Evolutionary conservation across 345 rosid genomes (phyloP), one percentile per base, ranked within the genome.

Genomic region (Cardamine resedifolia): DNA sequence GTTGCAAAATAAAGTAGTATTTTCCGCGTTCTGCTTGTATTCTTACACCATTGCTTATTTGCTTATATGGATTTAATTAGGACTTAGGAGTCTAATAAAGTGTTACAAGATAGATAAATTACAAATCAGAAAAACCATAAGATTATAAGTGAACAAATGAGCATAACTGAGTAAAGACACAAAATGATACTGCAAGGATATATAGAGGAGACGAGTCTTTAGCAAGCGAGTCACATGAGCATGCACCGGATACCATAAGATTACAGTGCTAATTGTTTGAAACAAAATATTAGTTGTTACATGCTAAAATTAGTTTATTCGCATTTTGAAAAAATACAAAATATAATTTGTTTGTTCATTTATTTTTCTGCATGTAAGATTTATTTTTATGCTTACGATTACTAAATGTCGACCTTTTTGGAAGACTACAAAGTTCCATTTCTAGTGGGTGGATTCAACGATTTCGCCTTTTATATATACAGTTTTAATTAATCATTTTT

Each of bases 371-470:
- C 57, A 69, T 45, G 36, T 33, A 45, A 30, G 4, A 10, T 3
- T 10, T 19, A 2, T 11, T 27, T 18, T 4, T 14, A n/a, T 27
- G 44, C 6, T 18, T 28, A 28, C 41, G 47, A 12, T 43, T 55
- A 66, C 43, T 3, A 21, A 47, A 59, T 66, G 78, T 66, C 78
- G 78, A 66, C 61, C 78, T 74, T 73, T 74, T 49, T 10, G 78
- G 47, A 41, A 56, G 27, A 49, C 62, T 50, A 59, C 48, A 67
- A 74, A 50, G 51, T 74, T 74, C 78, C 38, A 28, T 74, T 50
- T 49, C 9, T 30, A 74, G 73, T 48, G 78, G 61, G 72, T 26
- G 44, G 19, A 58, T 58, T 73, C 34, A 43, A 36, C 28, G 27
- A 65, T 48, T 64, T 66, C 10, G 16, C 60, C 67, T 73, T 47